Percentiles rank a stretch among this genome's conserved stretches.
Evolutionary conservation across 805 yeast species (phyloP).

Genomic region (Hanseniaspora singularis): DNA sequence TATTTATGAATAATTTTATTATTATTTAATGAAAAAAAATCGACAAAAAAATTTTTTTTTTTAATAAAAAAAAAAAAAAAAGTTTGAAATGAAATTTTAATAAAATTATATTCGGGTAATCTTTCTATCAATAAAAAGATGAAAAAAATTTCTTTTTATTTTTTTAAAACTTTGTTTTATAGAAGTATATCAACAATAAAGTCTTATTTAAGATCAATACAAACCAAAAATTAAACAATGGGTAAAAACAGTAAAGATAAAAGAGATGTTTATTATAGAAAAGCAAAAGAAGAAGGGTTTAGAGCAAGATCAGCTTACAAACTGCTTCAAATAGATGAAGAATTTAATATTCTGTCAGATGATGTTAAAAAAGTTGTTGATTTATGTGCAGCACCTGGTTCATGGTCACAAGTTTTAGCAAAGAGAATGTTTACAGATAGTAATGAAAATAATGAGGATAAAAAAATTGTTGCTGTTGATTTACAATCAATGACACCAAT

Average conservation of each 20-base stretch:
- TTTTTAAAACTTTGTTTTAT: too few species aligned
- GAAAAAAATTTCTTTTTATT: too few species aligned
- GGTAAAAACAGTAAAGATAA: conserved; percentile 93
- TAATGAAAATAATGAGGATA: conserved; percentile 28
- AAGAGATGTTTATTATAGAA: conserved; percentile 79
- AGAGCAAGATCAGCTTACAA: conserved; percentile 95
- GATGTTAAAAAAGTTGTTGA: conserved; percentile 80
- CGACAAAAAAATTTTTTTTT: too few species aligned
- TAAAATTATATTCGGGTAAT: too few species aligned
- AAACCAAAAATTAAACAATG: too few species aligned
- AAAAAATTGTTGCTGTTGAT: conserved; percentile 87
- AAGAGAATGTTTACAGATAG: conserved; percentile 44
- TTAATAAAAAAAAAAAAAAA: too few species aligned
- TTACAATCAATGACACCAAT: conserved; percentile 96
- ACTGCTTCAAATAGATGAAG: conserved; percentile 77
- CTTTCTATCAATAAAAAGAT: too few species aligned
- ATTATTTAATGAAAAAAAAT: too few species aligned
- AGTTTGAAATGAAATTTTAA: too few species aligned
- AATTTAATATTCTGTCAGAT: conserved; percentile 63
- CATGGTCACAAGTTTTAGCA: conserved; percentile 94
- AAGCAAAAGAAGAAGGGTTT: conserved; percentile 97
- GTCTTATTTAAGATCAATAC: too few species aligned
- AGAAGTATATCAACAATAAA: too few species aligned
- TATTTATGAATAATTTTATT: too few species aligned
- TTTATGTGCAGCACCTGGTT: conserved; percentile 96